Conservation (phyloP, 2,329 filamentous ascomycete species). For the Colletotrichum tropicicola region DNA sequence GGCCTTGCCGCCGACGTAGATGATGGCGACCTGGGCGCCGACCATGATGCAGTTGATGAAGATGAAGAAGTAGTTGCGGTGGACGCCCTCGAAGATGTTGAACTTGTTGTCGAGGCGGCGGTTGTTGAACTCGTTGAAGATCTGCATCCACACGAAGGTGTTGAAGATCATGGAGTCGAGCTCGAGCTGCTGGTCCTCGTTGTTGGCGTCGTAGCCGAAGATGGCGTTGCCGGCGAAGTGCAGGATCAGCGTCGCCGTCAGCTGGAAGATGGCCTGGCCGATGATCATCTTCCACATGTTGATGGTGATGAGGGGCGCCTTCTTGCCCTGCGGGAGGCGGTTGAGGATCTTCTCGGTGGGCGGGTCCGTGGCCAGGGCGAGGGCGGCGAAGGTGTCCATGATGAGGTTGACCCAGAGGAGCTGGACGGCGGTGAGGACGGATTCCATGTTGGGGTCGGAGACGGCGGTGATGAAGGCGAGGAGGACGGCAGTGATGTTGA, state of each 20-base stretch:
- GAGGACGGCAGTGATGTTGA: conserved; percentile 74
- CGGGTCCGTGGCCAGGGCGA: conserved; percentile 71
- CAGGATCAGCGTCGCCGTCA: conserved; percentile 65
- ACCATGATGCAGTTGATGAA: conserved; percentile 66
- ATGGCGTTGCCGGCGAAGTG: conserved; percentile 69
- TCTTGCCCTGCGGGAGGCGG: conserved; percentile 66
- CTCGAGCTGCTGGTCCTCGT: conserved; percentile 50
- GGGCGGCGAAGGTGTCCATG: conserved; percentile 75
- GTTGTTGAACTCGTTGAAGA: conserved; percentile 76
- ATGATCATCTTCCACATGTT: conserved; percentile 76
- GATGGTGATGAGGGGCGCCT: conserved; percentile 75
- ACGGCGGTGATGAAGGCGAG: conserved; percentile 73
- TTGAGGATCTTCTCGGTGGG: conserved; percentile 66
- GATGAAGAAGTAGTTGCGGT: conserved; percentile 66
- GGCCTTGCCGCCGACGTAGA: conserved; percentile 64
- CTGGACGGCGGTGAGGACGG: conserved; percentile 72
- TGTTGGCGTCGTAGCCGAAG: conserved; percentile 55
- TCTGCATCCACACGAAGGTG: conserved; percentile 77
- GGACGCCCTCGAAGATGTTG: conserved; percentile 68
- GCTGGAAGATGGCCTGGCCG: conserved; percentile 68
- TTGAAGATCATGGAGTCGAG: conserved; percentile 74
- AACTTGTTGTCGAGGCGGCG: conserved; percentile 70
- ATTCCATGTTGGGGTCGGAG: conserved; percentile 60
- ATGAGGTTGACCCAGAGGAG: conserved; percentile 76
- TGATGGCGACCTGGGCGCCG: conserved; percentile 64